Evolutionary conservation across 192 early-diverging fungal genomes (phyloP).

Genomic region (Thamnidium elegans): DNA sequence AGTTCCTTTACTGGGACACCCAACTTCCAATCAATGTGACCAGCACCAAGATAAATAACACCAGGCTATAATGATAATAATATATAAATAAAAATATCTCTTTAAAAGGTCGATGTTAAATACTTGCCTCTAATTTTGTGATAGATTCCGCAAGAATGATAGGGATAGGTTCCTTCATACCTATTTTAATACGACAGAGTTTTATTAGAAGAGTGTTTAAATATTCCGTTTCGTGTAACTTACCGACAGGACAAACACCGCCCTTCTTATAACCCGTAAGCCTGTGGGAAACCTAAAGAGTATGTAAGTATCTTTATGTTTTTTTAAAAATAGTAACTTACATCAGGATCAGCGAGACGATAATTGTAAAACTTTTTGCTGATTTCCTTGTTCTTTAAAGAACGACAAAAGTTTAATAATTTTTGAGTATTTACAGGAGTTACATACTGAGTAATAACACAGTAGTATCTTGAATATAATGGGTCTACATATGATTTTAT

Average conservation of each 20-base stretch:
- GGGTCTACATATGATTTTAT: constrained; percentile 35
- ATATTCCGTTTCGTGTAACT: neutral
- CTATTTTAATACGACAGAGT: constrained; percentile 26
- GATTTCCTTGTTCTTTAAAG: constrained; percentile 43
- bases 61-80: constrained; percentile 41
- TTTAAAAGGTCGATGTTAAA: too few species aligned
- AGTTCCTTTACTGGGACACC: constrained; percentile 60
- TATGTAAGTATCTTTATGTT: neutral
- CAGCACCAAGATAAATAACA: constrained; percentile 76
- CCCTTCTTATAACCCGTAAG: constrained; percentile 74
- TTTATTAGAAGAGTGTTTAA: too few species aligned
- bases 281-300: constrained; percentile 48
- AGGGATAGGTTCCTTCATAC: constrained; percentile 53
- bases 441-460: constrained; percentile 66
- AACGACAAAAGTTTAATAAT: constrained; percentile 63
- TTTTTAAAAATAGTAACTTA: constrained; percentile 1
- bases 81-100: neutral
- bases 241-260: constrained; percentile 73
- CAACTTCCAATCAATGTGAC: constrained; percentile 84
- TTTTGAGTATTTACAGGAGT: constrained; percentile 59
- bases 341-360: constrained; percentile 62
- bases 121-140: constrained; percentile 48
- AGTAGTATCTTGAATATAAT: constrained; percentile 59
- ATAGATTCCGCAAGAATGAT: constrained; percentile 68
- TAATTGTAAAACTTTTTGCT: constrained; percentile 81